Base-by-base conservation (phyloP, 1,139 yeast genomes). In the Maudiozyma humilis region DNA sequence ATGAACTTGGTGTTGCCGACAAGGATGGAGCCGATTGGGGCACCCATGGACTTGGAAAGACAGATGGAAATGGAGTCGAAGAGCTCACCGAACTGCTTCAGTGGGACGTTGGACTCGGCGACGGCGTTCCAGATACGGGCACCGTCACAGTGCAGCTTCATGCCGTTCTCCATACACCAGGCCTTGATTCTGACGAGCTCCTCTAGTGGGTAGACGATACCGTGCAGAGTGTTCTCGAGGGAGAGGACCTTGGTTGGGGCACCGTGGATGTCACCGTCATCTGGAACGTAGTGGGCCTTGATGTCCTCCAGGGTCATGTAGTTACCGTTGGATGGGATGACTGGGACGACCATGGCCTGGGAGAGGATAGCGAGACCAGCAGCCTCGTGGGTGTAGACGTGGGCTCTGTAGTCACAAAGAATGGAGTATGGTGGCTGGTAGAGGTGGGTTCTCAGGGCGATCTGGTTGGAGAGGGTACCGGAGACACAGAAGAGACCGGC, bases 71-170 rank as follows among this genome's bases (percentile, higher is more conserved):
- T 86, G 32, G 94, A 78, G 66, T 89, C 97, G 62, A 89, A 89
- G 54, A 79, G 69, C 51, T 76, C 70, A 58, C 95, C 85, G 64
- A 82, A 87, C 59, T 86, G 88, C 39, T 65, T 65, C 46, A 88
- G 66, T 12, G 86, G 67, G 34, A 86, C 70, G 7, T 84, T 88
- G 20, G 94, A 76, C 40, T 75, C 91, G 6, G 75, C 84, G 27
- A 81, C 70, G 1, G 96, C 96, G 60, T 89, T 87, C 93, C 95
- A 88, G 48, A 89, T 70, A 55, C 97, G 74, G n/a, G 97, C 97
- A 51, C 97, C 97, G 60, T 89, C 97, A 58, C 88, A 76, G 62
- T 89, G 97, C 57, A 88, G 67, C 53, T 70, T 73, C 50, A 88
- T 70, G 45, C 74, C 75, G 55, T 82, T 72, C 44, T 70, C 75